Base-by-base conservation (phyloP, 179 eudicot species). In the Amaranthus tricolor region DNA sequence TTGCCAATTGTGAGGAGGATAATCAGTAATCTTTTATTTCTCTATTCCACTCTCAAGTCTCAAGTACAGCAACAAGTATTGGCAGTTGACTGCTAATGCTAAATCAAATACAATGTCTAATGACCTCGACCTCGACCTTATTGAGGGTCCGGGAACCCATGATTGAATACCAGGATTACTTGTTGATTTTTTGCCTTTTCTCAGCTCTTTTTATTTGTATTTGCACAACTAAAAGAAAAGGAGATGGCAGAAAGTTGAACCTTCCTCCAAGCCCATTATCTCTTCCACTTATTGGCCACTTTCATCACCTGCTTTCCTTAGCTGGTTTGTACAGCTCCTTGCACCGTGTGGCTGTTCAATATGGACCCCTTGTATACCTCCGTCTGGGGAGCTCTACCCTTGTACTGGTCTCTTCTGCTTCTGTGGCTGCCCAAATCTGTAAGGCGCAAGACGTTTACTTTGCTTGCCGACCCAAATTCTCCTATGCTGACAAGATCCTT, bases 201-300 rank as follows among this genome's bases (percentile, higher is more conserved):
- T 31, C 40, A 31, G 40, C 40, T 31, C 44, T 60, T 60, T 20
- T 19, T 9, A 21, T 60, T 21, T 9, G 3, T 31, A 31, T 21
- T 11, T 15, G 44, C 6, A 5, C 64, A 40, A 60, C 44, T 20
- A 60, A 60, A 60, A 21, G 0, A 21, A 58, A 58, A n/a, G 62
- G 62, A 16, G 62, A n/a, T 58, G 31, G 7, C 31, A 60, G 64
- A 15, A 21, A 60, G 44, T 31, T 54, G 19, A 53, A 75, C 44
- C 68, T 60, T 44, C 85, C 85, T 53, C 85, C 82, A 6, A 66
- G 71, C 64, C 85, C 85, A 7, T 74, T 77, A 7, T 47, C 77
- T 11, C 60, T 82, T 13, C 85, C 85, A 1, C n/a, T 82, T 55
- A 49, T 82, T 1, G 85, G 85, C 67, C 85, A 82, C 56, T 72